A percentile compares a stretch with the other conserved stretches of the same genome.
These are phyloP conservation scores for Solidago caesia DNA, from an alignment of 129 eudicot species.

Conservation along the genomic window DNA sequence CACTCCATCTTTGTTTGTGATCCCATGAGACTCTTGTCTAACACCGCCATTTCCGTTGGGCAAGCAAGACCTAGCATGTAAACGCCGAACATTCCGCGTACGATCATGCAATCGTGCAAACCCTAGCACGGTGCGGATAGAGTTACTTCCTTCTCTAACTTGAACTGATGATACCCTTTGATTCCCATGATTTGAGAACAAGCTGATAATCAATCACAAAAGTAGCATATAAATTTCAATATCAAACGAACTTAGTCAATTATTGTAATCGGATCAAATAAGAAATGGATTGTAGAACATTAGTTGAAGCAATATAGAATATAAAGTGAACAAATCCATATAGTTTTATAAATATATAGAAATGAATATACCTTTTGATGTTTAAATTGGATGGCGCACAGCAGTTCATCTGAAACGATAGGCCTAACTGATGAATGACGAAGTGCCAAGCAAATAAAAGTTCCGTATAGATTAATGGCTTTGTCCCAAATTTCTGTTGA, in stretches of 20 bases:
- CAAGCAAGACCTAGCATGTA: constrained; percentile 47
- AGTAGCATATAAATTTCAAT: not conserved
- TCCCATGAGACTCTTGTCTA: constrained; percentile 38
- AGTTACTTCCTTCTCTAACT: constrained; percentile 41
- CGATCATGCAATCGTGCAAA: constrained; percentile 32
- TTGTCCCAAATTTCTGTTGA: not conserved
- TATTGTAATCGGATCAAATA: constrained; percentile 7
- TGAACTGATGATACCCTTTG: constrained; percentile 30
- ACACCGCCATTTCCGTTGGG: constrained; percentile 45
- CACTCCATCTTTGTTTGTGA: constrained; percentile 68
- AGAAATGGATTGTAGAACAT: not conserved
- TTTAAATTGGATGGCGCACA: constrained; percentile 19
- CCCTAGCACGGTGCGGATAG: constrained; percentile 26
- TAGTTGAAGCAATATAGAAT: not conserved
- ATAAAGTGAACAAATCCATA: too few relatives aligned
- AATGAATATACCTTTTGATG: constrained; percentile 33
- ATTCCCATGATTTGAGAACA: constrained; percentile 30
- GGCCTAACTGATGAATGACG: constrained; percentile 12
- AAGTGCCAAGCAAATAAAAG: constrained; percentile 5
- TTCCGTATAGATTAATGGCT: not conserved
- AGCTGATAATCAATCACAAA: constrained; percentile 15
- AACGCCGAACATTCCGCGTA: constrained; percentile 19
- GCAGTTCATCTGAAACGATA: constrained; percentile 27
- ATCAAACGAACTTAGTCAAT: not conserved
- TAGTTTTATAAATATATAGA: not conserved